Evolutionary conservation across 2,329 filamentous ascomycete species (phyloP).

Genomic region (Stachybotrys echinatus): DNA sequence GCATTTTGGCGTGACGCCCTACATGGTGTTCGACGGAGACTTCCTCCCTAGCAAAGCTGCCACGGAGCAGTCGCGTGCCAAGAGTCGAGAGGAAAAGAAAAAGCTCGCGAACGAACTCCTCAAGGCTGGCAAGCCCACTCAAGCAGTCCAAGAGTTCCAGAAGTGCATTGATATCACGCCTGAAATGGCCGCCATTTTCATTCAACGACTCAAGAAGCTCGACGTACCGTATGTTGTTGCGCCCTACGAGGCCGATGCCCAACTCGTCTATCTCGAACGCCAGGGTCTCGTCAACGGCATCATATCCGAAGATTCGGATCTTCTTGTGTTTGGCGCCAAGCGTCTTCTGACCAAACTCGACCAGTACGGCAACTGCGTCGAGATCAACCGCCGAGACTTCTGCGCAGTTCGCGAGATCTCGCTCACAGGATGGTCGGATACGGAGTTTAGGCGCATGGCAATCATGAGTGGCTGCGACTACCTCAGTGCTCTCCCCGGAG

Average conservation of each 20-base stretch:
- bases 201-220: constrained; percentile 81
- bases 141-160: constrained; percentile 82
- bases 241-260: constrained; percentile 96
- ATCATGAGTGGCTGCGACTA: constrained; percentile 97
- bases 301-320: constrained; percentile 91
- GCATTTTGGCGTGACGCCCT: constrained; percentile 91
- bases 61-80: constrained; percentile 75
- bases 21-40: constrained; percentile 93
- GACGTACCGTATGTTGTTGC: constrained; percentile 85
- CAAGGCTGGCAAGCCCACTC: constrained; percentile 71
- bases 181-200: constrained; percentile 87
- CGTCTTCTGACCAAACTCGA: constrained; percentile 90
- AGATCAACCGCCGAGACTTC: constrained; percentile 87
- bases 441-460: constrained; percentile 89
- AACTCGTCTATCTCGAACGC: constrained; percentile 88
- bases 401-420: constrained; percentile 83
- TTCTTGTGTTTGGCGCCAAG: constrained; percentile 91
- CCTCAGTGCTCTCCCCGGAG: constrained; percentile 73
- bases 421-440: constrained; percentile 85
- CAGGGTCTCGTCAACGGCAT: constrained; percentile 82
- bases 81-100: constrained; percentile 71
- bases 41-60: constrained; percentile 87
- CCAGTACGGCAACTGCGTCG: constrained; percentile 86
- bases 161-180: constrained; percentile 95
- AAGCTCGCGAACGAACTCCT: constrained; percentile 72